phyloP scores from a whole-genome alignment of 2,329 filamentous ascomycete species.

The Colletotrichum trifolii region DNA sequence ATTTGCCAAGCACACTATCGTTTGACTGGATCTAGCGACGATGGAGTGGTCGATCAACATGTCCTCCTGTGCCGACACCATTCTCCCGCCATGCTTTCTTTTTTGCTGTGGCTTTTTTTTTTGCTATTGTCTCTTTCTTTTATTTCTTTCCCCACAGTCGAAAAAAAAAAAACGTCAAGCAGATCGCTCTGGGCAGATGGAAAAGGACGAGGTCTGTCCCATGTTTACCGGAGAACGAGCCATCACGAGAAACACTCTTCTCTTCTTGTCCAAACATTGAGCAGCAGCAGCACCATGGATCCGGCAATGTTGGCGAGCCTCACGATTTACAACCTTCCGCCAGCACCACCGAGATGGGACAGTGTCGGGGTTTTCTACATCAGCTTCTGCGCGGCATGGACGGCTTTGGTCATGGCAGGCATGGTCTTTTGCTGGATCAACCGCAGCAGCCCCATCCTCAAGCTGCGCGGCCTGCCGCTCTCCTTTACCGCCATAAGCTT shows the following conservation, averaged over 20 bases:
- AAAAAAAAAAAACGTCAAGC: not conserved
- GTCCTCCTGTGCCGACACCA: conserved; percentile 4
- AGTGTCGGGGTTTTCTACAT: conserved; percentile 45
- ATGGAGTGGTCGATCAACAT: conserved; percentile 4
- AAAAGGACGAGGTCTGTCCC: not conserved
- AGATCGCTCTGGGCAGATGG: not conserved
- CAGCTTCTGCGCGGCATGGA: conserved; percentile 43
- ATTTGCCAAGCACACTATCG: conserved; percentile 21
- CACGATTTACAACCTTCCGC: conserved; percentile 45
- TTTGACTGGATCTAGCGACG: conserved; percentile 3
- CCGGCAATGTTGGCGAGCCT: conserved; percentile 24
- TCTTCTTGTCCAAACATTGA: not conserved
- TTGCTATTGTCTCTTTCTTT: not conserved
- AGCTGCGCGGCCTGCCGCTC: conserved; percentile 53
- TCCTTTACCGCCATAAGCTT: conserved; percentile 53
- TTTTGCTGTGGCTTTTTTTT: not conserved
- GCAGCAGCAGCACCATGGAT: conserved; percentile 10
- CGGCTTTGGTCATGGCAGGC: conserved; percentile 45
- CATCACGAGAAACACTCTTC: not conserved
- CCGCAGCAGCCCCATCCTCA: conserved; percentile 48
- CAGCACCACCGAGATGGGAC: conserved; percentile 42
- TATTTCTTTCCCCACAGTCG: not conserved
- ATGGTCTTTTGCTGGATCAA: conserved; percentile 49
- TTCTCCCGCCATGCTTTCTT: not conserved
- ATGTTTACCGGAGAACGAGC: not conserved